phyloP scores from a whole-genome alignment of 768 basidiomycete species.

The Suillus americanus region DNA sequence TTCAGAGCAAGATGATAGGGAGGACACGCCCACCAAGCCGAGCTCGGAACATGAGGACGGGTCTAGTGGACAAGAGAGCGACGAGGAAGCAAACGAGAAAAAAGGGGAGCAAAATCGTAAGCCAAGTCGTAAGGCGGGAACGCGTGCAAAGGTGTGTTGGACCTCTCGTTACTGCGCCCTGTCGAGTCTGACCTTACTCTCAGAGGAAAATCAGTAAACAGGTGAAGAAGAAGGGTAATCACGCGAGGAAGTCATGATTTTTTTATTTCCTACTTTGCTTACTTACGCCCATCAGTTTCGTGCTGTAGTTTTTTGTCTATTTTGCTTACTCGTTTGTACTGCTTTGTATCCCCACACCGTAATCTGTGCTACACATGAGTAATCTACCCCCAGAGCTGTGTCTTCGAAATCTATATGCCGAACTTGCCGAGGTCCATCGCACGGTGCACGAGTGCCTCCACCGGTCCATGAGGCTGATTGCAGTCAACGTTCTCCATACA shows the following conservation, averaged over 20 bases:
- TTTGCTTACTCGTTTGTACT: conserved; percentile 5
- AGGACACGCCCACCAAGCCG: conserved; percentile 22
- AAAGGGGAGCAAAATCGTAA: conserved; percentile 33
- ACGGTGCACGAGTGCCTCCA: not conserved
- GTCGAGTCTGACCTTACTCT: conserved; percentile 1
- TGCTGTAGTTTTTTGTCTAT: conserved; percentile 2
- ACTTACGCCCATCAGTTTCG: conserved; percentile 1
- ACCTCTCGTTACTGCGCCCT: not conserved
- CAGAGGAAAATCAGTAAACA: conserved; percentile 34
- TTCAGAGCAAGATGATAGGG: conserved; percentile 42
- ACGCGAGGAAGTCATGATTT: conserved; percentile 27
- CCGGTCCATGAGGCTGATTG: not conserved
- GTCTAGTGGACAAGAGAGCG: conserved; percentile 28
- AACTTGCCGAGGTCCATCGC: not conserved
- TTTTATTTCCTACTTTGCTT: not conserved
- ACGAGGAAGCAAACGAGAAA: conserved; percentile 29
- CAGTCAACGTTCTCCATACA: not conserved
- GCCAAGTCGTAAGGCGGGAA: conserved; percentile 39
- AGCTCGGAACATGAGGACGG: conserved; percentile 42
- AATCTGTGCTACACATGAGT: not conserved
- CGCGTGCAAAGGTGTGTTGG: conserved; percentile 38
- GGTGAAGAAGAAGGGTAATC: conserved; percentile 20
- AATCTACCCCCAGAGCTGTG: not conserved
- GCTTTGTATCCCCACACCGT: not conserved
- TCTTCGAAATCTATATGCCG: not conserved